Evolutionary conservation across 78 protist species (phyloP).

Genomic region (Dictyostelium citrinum): DNA sequence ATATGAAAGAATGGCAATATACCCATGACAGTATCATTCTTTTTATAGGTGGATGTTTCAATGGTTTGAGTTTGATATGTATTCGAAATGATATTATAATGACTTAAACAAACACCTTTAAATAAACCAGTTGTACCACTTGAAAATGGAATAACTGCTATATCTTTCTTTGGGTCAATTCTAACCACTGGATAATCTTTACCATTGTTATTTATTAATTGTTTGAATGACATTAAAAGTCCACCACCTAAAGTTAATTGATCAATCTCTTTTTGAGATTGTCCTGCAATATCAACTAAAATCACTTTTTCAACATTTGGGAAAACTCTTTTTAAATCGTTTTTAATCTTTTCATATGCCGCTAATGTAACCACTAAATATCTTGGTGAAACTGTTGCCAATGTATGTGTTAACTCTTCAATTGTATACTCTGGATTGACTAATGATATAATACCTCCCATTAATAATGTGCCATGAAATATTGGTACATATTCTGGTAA

Average conservation of each 20-base stretch:
- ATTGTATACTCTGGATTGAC: conserved; percentile 27
- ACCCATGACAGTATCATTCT: conserved; percentile 53
- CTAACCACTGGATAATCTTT: conserved; percentile 7
- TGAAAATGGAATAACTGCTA: conserved; percentile 63
- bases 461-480: conserved; percentile 36
- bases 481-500: conserved; percentile 43
- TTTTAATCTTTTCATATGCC: neutral
- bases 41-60: neutral
- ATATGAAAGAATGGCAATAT: conserved; percentile 89
- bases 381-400: conserved; percentile 34
- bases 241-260: neutral
- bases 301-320: conserved; percentile 20
- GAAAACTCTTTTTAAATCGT: neutral
- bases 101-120: conserved; percentile 92
- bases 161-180: conserved; percentile 19
- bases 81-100: conserved; percentile 88
- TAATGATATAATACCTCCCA: conserved; percentile 17
- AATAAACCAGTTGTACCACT: conserved; percentile 87
- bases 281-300: neutral
- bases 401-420: conserved; percentile 24
- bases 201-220: neutral
- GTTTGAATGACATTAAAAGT: neutral
- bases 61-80: conserved; percentile 57
- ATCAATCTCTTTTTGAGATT: neutral
- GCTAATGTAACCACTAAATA: neutral